Base-by-base conservation (phyloP, 2,329 filamentous ascomycete species). In the Colletotrichum melonis region DNA sequence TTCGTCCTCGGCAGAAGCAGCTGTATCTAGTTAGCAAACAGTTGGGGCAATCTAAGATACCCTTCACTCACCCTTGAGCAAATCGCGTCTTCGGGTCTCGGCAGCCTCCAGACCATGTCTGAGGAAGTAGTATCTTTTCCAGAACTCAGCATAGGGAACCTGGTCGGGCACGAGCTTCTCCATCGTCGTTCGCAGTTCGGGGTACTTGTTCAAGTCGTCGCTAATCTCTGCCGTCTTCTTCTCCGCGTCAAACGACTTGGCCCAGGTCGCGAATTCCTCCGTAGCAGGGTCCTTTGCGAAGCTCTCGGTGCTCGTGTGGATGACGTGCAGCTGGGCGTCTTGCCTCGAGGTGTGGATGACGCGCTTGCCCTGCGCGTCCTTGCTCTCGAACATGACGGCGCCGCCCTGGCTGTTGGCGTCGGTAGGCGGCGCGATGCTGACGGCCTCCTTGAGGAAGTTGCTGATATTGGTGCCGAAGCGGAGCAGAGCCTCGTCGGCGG, bases 51-150 rank as follows among this genome's bases (percentile, higher is more conserved):
- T 12, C 26, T 9, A 7, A 12, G 38, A 30, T 35, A 52, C 7
- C 30, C 24, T 3, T 35, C 32, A 82, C 89, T 75, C 86, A 97
- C 96, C 96, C 84, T 97, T 97, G 26, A 99, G 86, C 69, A 99
- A 88, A 82, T 99, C 97, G 78, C 93, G 92, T 81, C 97, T 89
- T 82, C 94, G 92, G 79, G 93, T 92, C 84, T 99, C 97, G 71
- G 98, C 95, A 30, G 94, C 95, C 85, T 98, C 96, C 75, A 99
- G 93, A 19, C 97, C 94, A 79, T 97, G 93, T 78, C 96, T 89
- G 75, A 98, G 85, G 86, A 98, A 99, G 82, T 98, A 98, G 84
- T 99, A 99, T 69, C 97, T 89, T 80, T 90, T 93, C 96, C 97
- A 99, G 81, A 99, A 99, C 65, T 93, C 90, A 65, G 87, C 89